Base-by-base conservation (phyloP, 1,139 yeast species). In the Taphrina sp. region DNA sequence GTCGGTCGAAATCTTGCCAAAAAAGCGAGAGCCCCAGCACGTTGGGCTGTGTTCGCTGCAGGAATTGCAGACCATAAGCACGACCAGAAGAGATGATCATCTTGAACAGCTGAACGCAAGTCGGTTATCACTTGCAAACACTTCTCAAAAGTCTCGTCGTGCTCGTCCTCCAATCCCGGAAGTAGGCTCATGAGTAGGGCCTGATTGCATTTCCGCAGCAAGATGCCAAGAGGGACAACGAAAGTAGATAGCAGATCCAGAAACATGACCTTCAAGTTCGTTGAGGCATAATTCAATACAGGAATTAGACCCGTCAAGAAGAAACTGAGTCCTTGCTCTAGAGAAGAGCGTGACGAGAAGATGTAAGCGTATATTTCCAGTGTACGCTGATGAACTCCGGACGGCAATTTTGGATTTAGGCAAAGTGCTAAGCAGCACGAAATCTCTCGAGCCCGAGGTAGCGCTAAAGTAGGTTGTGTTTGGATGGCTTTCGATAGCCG, bases 251-350 rank as follows among this genome's bases (percentile, higher is more conserved):
- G 80, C 1, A 90, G 69, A 23, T 76, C 77, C 28, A 90, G 74
- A 53, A 89, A 71, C 59, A 56, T 24, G 36, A 58, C 63, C 46
- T 86, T 89, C 46, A 92, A 89, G 64, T 85, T 85, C 65, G 89
- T 86, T 3, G 95, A 84, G 10, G 96, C 95, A 66, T 82, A 87
- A 12, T 94, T 79, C 76, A 90, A 79, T 46, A 92, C 72, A 0
- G 97, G 96, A 8, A 90, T 72, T 20, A 92, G 68, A 0, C 97
- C 97, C 0, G 96, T 95, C 1, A 90, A 73, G 97, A 98, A 92
- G 1, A 84, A 69, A 33, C 76, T 74, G 10, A 82, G 70, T 53
- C 78, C 78, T 3, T 71, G 62, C 49, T 83, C 79, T 45, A 85
- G 69, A 1, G 76, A 67, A 1, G 76, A 78, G 0, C 58, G 61